Base-by-base conservation (phyloP, 1,139 yeast species). In the Taiozyma sp. region DNA sequence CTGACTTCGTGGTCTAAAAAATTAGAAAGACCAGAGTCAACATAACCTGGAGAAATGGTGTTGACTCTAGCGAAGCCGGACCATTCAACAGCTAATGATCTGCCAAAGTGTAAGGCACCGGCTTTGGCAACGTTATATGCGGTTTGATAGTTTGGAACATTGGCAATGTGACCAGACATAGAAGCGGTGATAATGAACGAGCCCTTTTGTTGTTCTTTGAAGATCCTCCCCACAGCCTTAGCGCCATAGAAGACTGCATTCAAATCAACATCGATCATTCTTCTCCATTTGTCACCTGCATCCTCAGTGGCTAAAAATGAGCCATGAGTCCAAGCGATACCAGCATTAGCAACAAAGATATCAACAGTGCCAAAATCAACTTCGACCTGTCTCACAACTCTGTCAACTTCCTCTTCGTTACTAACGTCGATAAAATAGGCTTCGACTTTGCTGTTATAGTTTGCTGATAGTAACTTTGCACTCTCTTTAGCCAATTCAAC, bases 61-160 rank as follows among this genome's bases (percentile, higher is more conserved):
- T 89, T 89, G 54, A 86, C 95, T 64, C 96, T 80, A 16, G 95
- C 96, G 64, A 87, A 88, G 7, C 82, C 83, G 30, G 96, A 86
- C 90, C 93, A 89, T 70, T 89, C 97, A 47, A 88, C 87, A n/a
- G 96, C 96, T 56, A 89, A 76, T 3, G 95, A 87, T 65, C 77
- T 81, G 52, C 87, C 79, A 67, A 89, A 74, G 68, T 89, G 97
- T 50, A 85, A 71, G 50, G 86, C 80, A 6, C 85, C 96, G 35
- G 97, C 96, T 76, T 89, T 89, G 58, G 95, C 91, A 32, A 91
- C 91, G 67, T 89, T 89, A 74, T 89, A 89, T 50, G 91, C 85
- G 50, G 95, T 88, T 70, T 90, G 97, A 65, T 82, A 71, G 69
- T 89, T 95, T 24, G 97, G 97, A 56, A 85, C 81, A 69, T 89